Evolutionary conservation across 805 yeast genomes (phyloP).

Genomic region (Barnettozyma wickerhamii): DNA sequence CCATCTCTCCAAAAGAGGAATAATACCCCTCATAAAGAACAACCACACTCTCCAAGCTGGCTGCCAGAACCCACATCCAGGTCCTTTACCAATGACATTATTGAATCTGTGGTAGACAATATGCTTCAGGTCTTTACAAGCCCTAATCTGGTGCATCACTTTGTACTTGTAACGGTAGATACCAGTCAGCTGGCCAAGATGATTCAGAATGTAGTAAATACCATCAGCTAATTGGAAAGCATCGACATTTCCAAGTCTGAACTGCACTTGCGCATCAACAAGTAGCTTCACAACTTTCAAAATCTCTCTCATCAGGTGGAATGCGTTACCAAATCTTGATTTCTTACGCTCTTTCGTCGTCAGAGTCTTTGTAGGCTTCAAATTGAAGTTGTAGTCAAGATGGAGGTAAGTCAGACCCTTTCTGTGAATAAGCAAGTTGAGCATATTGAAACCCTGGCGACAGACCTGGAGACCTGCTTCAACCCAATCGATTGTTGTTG

Average conservation of each 20-base stretch:
- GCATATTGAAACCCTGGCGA: constrained; percentile 90
- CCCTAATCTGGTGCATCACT: constrained; percentile 97
- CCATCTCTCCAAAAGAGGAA: constrained; percentile 94
- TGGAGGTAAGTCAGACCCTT: constrained; percentile 90
- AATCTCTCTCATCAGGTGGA: constrained; percentile 89
- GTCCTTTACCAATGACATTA: constrained; percentile 88
- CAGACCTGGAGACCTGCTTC: constrained; percentile 96
- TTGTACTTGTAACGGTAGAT: constrained; percentile 94
- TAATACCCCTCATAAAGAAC: constrained; percentile 83
- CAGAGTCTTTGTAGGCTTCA: constrained; percentile 93
- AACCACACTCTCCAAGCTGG: constrained; percentile 99
- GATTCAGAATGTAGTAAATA: constrained; percentile 82
- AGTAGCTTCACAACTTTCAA: constrained; percentile 76
- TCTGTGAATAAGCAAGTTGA: constrained; percentile 82
- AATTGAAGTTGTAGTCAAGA: constrained; percentile 89
- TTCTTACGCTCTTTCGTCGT: constrained; percentile 95
- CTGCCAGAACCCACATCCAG: constrained; percentile 99
- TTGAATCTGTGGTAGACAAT: constrained; percentile 85
- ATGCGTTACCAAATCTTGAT: constrained; percentile 94
- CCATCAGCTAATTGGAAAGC: constrained; percentile 96
- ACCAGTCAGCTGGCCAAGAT: constrained; percentile 94
- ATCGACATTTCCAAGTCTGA: constrained; percentile 83
- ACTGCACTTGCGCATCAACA: constrained; percentile 93
- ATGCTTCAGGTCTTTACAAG: constrained; percentile 93
- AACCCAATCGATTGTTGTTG: constrained; percentile 94